phyloP scores from a whole-genome alignment of 805 yeast species.

The Kazachstania kunashirensis region DNA sequence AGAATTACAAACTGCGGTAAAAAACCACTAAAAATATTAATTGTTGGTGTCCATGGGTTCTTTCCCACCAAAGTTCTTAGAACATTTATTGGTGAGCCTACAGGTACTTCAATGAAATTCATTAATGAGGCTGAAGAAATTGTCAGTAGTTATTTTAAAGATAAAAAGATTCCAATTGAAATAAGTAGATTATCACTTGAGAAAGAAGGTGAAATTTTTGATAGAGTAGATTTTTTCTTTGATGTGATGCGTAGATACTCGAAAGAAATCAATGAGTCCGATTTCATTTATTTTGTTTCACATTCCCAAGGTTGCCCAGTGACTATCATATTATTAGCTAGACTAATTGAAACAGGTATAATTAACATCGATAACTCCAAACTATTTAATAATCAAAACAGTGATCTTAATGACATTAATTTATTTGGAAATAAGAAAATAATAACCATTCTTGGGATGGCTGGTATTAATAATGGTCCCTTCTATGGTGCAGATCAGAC shows the following conservation, averaged over 20 bases:
- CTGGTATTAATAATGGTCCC: conserved; percentile 92
- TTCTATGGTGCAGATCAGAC: conserved; percentile 86
- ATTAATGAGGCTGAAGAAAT: conserved; percentile 84
- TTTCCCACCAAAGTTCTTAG: conserved; percentile 83
- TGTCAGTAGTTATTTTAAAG: conserved; percentile 54
- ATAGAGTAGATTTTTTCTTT: conserved; percentile 74
- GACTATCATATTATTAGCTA: conserved; percentile 66
- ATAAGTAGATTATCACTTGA: conserved; percentile 91
- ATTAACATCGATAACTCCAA: conserved; percentile 29
- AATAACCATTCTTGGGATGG: conserved; percentile 82
- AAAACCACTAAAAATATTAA: conserved; percentile 50
- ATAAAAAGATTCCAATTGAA: conserved; percentile 33
- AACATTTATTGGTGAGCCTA: conserved; percentile 87
- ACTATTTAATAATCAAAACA: conserved; percentile 11
- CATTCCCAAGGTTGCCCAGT: conserved; percentile 98
- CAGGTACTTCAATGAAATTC: conserved; percentile 87
- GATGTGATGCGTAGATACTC: conserved; percentile 61
- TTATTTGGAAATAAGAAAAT: conserved; percentile 28
- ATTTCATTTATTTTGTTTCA: conserved; percentile 81
- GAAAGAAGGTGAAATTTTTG: conserved; percentile 83
- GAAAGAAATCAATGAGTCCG: conserved; percentile 48
- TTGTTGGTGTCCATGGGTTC: conserved; percentile 93
- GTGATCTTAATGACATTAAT: conserved; percentile 6
- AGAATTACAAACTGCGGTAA: conserved; percentile 14
- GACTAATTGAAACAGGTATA: conserved; percentile 52